phyloP scores from a whole-genome alignment of 345 rosid species.

The Brassica juncea region DNA sequence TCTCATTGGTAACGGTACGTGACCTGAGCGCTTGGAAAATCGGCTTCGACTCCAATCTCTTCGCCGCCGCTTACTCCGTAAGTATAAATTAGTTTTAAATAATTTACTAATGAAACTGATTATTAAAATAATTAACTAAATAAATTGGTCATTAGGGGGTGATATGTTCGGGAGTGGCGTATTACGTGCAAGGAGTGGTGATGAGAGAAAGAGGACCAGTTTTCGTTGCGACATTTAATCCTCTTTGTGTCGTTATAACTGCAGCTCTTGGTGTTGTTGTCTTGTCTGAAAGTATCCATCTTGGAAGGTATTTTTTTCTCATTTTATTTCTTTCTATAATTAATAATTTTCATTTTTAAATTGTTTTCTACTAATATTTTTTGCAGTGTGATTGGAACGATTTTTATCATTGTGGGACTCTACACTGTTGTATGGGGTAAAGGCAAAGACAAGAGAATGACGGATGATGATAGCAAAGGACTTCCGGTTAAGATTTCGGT shows the following conservation, averaged over 20 bases:
- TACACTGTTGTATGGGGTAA: conserved; percentile 95
- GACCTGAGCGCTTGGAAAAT: conserved; percentile 76
- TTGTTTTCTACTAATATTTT: background rate
- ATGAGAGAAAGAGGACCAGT: conserved; percentile 78
- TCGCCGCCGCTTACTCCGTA: conserved; percentile 83
- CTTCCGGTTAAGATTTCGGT: conserved; percentile 52
- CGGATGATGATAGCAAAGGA: conserved; percentile 37
- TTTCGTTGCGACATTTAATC: conserved; percentile 81
- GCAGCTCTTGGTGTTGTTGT: conserved; percentile 65
- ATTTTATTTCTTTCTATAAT: background rate
- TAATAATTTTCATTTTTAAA: background rate
- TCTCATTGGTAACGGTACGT: conserved; percentile 67
- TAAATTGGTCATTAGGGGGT: conserved; percentile 60
- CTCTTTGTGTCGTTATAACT: conserved; percentile 85
- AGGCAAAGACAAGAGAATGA: conserved; percentile 59
- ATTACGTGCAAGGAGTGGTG: conserved; percentile 77
- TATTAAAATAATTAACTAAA: background rate
- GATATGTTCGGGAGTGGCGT: conserved; percentile 88
- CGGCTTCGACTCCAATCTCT: conserved; percentile 74
- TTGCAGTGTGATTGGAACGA: conserved; percentile 73
- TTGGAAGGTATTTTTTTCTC: conserved; percentile 67
- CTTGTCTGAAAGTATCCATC: conserved; percentile 69
- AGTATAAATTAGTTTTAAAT: conserved; percentile 22
- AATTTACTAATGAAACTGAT: background rate
- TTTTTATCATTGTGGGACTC: conserved; percentile 72